These are phyloP conservation scores for Lanmaoa pseudosensibilis DNA, from an alignment of 768 basidiomycete species.

Conservation along the genomic window DNA sequence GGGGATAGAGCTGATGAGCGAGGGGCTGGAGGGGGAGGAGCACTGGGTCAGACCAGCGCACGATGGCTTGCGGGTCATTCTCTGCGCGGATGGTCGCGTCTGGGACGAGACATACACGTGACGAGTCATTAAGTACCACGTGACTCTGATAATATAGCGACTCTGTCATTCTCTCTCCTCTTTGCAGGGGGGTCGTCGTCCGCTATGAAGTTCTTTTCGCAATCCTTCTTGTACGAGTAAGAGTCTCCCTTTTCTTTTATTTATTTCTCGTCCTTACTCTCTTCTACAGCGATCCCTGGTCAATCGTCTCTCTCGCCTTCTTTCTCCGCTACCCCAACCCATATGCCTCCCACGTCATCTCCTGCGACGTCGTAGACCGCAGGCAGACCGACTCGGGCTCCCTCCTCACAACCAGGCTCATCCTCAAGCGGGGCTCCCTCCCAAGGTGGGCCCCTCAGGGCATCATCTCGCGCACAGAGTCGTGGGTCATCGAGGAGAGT, in stretches of 20 bases:
- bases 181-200: conserved; percentile 43
- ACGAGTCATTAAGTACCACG: conserved; percentile 9
- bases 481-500: conserved; percentile 94
- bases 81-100: conserved; percentile 43
- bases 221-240: conserved; percentile 58
- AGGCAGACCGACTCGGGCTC: conserved; percentile 69
- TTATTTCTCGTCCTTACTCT: not conserved
- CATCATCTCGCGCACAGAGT: conserved; percentile 81
- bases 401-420: conserved; percentile 83
- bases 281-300: conserved; percentile 80
- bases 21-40: conserved; percentile 43
- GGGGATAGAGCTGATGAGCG: conserved; percentile 48
- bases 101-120: conserved; percentile 52
- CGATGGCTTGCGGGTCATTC: conserved; percentile 65
- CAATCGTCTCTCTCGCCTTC: conserved; percentile 90
- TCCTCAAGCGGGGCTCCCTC: conserved; percentile 88
- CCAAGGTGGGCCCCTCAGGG: conserved; percentile 89
- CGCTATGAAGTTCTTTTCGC: conserved; percentile 54
- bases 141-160: not conserved
- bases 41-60: conserved; percentile 72
- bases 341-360: conserved; percentile 88
- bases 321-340: conserved; percentile 96
- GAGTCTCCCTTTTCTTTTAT: conserved; percentile 18
- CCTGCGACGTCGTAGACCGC: conserved; percentile 93
- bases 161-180: not conserved